Conservation (phyloP, 1,284 basidiomycete species). For the Puccinia horiana region DNA sequence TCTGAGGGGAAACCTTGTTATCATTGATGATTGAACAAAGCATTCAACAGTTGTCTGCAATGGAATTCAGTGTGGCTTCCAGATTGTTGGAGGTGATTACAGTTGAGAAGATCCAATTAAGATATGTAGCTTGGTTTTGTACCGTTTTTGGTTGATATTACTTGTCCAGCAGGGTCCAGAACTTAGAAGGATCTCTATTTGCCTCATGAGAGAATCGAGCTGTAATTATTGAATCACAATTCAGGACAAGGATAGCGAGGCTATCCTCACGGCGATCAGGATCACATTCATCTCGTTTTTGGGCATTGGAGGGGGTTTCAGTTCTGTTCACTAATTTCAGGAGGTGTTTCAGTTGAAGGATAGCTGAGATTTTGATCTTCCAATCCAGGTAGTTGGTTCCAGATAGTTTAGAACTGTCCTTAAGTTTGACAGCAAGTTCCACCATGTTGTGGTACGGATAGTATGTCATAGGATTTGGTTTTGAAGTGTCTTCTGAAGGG, state of each 20-base stretch:
- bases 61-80: no score
- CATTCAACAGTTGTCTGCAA: background rate
- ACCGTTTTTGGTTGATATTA: conserved; percentile 12
- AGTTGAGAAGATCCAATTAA: conserved; percentile 2
- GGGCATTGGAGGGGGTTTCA: background rate
- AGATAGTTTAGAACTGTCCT: no score
- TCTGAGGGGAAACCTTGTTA: background rate
- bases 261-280: background rate
- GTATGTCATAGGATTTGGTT: no score
- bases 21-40: background rate
- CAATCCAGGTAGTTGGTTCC: no score
- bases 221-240: conserved; percentile 1
- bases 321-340: background rate
- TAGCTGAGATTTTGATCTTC: background rate
- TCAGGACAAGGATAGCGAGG: background rate
- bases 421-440: no score
- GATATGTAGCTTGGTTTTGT: conserved; percentile 7
- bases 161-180: background rate
- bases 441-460: no score
- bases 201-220: background rate
- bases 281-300: background rate
- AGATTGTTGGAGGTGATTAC: background rate
- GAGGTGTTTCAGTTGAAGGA: conserved; percentile 6
- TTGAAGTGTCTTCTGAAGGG: no score
- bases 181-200: background rate